A percentile compares a stretch with the other conserved stretches of the same genome.
Evolutionary conservation across 2,329 filamentous ascomycete species (phyloP).

Genomic region (Dothistroma pini): DNA sequence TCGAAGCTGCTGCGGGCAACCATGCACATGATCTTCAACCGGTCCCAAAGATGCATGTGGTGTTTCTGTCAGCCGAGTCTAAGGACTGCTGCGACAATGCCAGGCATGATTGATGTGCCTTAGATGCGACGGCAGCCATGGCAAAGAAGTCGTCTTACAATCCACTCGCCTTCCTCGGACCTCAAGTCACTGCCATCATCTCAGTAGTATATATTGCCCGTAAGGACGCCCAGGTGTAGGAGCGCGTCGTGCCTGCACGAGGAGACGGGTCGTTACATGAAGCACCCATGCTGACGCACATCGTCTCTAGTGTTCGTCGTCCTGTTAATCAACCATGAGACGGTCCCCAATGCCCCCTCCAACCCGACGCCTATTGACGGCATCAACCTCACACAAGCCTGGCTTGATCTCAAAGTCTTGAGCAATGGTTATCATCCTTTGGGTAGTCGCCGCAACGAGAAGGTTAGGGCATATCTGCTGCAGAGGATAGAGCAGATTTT

Average conservation of each 20-base stretch:
- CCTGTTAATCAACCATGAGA: slow-evolving; percentile 69
- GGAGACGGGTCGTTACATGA: background rate
- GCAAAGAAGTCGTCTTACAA: slow-evolving; percentile 29
- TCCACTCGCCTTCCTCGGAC: slow-evolving; percentile 70
- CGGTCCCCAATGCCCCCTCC: slow-evolving; percentile 70
- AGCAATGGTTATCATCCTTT: slow-evolving; percentile 71
- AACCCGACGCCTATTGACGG: slow-evolving; percentile 55
- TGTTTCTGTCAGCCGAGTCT: background rate
- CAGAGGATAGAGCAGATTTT: slow-evolving; percentile 67
- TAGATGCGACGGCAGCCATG: slow-evolving; percentile 11
- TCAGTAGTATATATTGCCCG: slow-evolving; percentile 73
- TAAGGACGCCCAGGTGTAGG: background rate
- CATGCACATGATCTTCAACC: background rate
- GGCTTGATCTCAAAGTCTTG: slow-evolving; percentile 74
- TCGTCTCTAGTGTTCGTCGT: slow-evolving; percentile 49
- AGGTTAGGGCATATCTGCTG: slow-evolving; percentile 73
- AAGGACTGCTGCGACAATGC: background rate
- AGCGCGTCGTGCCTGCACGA: background rate
- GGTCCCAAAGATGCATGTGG: background rate
- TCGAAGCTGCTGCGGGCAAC: background rate
- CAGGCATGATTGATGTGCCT: background rate
- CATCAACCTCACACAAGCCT: slow-evolving; percentile 79
- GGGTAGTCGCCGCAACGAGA: slow-evolving; percentile 66
- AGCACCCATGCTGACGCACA: background rate
- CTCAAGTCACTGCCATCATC: slow-evolving; percentile 77